A percentile compares a stretch with the other conserved stretches of the same genome.
Evolutionary conservation across 169 alveolate species (phyloP).

Genomic region (Eimeria necatrix): DNA sequence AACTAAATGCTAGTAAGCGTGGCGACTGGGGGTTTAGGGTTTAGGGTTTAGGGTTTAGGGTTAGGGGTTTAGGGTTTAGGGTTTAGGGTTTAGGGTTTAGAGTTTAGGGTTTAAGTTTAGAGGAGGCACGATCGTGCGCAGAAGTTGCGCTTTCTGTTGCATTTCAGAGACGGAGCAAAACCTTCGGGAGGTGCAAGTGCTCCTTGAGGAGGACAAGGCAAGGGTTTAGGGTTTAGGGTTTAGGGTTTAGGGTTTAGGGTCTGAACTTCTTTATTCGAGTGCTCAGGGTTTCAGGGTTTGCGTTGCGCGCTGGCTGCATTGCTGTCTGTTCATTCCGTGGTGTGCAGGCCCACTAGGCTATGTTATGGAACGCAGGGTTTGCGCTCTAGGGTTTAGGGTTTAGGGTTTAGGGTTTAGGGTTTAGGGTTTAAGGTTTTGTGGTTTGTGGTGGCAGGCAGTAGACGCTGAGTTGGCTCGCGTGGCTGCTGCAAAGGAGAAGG

Average conservation of each 20-base stretch:
- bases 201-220: constrained; percentile 34
- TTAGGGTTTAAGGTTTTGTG: background rate
- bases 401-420: background rate
- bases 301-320: background rate
- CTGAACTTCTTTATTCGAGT: background rate
- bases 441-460: background rate
- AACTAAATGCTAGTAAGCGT: background rate
- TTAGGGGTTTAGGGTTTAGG: background rate
- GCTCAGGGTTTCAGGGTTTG: background rate
- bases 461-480: constrained; percentile 30
- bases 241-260: background rate
- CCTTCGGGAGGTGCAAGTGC: constrained; percentile 28
- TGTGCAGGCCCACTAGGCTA: too few species aligned
- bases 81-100: background rate
- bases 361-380: too few species aligned
- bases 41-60: background rate
- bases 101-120: background rate
- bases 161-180: constrained; percentile 5
- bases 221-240: background rate
- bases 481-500: constrained; percentile 25
- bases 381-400: too few species aligned
- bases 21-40: background rate
- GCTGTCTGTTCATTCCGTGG: too few species aligned
- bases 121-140: background rate
- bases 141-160: background rate